A percentile compares a stretch with the other conserved stretches of the same genome.
phyloP scores from a whole-genome alignment of 2,329 filamentous ascomycete genomes.

The Madurella fahalii region DNA sequence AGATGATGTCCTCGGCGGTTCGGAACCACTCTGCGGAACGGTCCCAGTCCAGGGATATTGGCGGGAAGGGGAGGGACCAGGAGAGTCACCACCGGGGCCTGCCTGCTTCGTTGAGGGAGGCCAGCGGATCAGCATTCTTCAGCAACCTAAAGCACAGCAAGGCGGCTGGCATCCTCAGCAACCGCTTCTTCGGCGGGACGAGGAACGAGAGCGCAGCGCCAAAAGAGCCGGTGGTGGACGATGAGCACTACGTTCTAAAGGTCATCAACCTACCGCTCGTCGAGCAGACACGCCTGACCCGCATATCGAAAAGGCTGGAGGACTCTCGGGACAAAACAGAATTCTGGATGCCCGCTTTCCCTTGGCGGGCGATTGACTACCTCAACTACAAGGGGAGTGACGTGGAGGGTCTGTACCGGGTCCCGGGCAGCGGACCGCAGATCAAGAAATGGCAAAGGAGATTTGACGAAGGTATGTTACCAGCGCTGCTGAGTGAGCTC shows the following conservation, averaged over 20 bases:
- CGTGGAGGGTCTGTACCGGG: slow-evolving; percentile 87
- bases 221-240: slow-evolving; percentile 60
- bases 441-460: slow-evolving; percentile 90
- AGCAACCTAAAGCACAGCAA: slow-evolving; percentile 69
- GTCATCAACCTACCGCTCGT: slow-evolving; percentile 83
- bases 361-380: slow-evolving; percentile 94
- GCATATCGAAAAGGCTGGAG: slow-evolving; percentile 85
- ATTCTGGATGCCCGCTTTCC: slow-evolving; percentile 97
- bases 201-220: slow-evolving; percentile 68
- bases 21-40: slow-evolving; percentile 74
- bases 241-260: slow-evolving; percentile 78
- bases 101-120: slow-evolving; percentile 56
- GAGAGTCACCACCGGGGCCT: slow-evolving; percentile 48
- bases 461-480: slow-evolving; percentile 71
- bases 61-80: slow-evolving; percentile 41
- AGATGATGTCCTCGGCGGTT: slow-evolving; percentile 61
- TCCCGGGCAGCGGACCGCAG: slow-evolving; percentile 84
- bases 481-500: background rate
- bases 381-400: slow-evolving; percentile 92
- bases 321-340: slow-evolving; percentile 92
- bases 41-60: slow-evolving; percentile 41
- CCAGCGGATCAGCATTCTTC: slow-evolving; percentile 61
- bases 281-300: slow-evolving; percentile 83
- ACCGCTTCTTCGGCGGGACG: slow-evolving; percentile 76
- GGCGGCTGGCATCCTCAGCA: slow-evolving; percentile 76